Evolutionary conservation across 805 yeast genomes (phyloP).

Genomic region (Zygosaccharomyces kombuchaensis): DNA sequence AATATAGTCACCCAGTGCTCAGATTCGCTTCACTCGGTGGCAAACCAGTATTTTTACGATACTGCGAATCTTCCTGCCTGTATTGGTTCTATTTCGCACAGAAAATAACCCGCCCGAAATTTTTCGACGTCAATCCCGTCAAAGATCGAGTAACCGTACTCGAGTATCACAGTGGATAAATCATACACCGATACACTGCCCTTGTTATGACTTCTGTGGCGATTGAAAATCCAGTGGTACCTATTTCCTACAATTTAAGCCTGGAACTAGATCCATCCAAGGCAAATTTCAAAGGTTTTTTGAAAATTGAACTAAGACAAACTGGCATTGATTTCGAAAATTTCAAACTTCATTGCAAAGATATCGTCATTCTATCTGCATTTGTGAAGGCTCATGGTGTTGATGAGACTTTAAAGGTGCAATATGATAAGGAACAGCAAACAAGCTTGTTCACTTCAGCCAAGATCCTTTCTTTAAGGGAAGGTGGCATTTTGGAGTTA

Average conservation of each 20-base stretch:
- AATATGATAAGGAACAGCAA: slow-evolving; percentile 18
- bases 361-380: slow-evolving; percentile 39
- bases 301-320: slow-evolving; percentile 9
- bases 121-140: background rate
- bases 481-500: slow-evolving; percentile 22
- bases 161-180: background rate
- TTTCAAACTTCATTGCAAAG: slow-evolving; percentile 29
- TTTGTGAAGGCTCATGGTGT: slow-evolving; percentile 33
- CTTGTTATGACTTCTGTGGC: background rate
- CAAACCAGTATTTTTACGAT: too few species aligned
- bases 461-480: background rate
- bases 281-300: slow-evolving; percentile 43
- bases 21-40: too few species aligned
- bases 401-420: slow-evolving; percentile 26
- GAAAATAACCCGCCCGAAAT: background rate
- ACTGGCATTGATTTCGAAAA: slow-evolving; percentile 1
- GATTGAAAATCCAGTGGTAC: slow-evolving; percentile 25
- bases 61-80: too few species aligned
- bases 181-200: background rate
- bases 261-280: slow-evolving; percentile 41
- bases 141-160: background rate
- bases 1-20: too few species aligned
- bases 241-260: slow-evolving; percentile 37
- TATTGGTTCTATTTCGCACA: background rate
- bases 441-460: slow-evolving; percentile 10